Conservation (phyloP, 768 basidiomycete species). For the Pulveroboletus sp. region DNA sequence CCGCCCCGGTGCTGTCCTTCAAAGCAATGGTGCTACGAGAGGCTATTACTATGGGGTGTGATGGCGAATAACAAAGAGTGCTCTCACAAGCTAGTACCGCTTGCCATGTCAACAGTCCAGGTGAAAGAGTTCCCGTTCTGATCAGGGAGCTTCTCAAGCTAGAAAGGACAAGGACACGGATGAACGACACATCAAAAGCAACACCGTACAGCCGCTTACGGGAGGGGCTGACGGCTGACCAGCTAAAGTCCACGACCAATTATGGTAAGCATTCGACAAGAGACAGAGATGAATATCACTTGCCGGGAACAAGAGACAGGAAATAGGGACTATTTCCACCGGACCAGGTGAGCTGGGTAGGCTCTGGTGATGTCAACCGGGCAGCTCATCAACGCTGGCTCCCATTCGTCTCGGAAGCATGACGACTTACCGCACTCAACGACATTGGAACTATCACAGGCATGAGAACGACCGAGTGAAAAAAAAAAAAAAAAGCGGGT, state of each 20-base stretch:
- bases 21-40: constrained; percentile 44
- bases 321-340: constrained; percentile 55
- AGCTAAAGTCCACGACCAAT: constrained; percentile 33
- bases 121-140: constrained; percentile 42
- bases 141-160: constrained; percentile 53
- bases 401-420: neutral
- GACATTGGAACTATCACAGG: constrained; percentile 30
- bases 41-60: neutral
- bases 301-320: constrained; percentile 58
- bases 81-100: constrained; percentile 43
- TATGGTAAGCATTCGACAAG: neutral
- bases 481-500: constrained; percentile 6
- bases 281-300: neutral
- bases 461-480: neutral
- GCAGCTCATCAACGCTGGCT: neutral
- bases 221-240: constrained; percentile 48
- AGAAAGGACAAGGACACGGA: constrained; percentile 4
- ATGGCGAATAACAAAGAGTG: neutral
- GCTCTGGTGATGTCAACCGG: constrained; percentile 41
- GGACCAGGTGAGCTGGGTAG: constrained; percentile 49
- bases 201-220: constrained; percentile 33
- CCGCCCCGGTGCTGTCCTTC: constrained; percentile 54
- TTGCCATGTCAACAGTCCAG: constrained; percentile 50
- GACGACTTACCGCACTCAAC: constrained; percentile 48
- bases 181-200: neutral